A percentile compares a stretch with the other conserved stretches of the same genome.
These are phyloP conservation scores for Geotrichum reessii DNA, from an alignment of 1,139 yeast genomes.

Conservation along the genomic window DNA sequence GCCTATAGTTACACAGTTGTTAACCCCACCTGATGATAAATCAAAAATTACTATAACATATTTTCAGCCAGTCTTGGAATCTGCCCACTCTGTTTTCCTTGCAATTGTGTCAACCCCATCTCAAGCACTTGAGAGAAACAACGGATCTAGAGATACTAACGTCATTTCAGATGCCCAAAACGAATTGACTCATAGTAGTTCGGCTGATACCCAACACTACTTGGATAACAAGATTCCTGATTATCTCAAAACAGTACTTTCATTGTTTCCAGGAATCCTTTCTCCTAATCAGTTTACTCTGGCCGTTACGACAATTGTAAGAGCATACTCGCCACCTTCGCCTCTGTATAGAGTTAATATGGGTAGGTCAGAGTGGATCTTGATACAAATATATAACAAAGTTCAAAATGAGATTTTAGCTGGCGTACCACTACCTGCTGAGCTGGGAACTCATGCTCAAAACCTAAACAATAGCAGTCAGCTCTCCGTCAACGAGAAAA, in stretches of 20 bases:
- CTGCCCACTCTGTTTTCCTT: conserved; percentile 62
- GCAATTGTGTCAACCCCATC: conserved; percentile 25
- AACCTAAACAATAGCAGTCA: conserved; percentile 23
- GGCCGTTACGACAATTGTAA: conserved; percentile 55
- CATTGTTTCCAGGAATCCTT: conserved; percentile 53
- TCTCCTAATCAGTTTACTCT: conserved; percentile 54
- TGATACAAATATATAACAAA: conserved; percentile 39
- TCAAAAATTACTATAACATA: conserved; percentile 15
- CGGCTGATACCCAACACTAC: conserved; percentile 29
- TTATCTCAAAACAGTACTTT: conserved; percentile 38
- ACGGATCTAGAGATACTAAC: conserved; percentile 9
- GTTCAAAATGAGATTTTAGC: conserved; percentile 26
- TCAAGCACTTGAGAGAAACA: conserved; percentile 14
- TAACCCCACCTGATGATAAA: conserved; percentile 32
- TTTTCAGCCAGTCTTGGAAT: conserved; percentile 48
- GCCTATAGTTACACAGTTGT: conserved; percentile 43
- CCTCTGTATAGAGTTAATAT: conserved; percentile 31
- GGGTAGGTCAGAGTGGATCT: conserved; percentile 40
- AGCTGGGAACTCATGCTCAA: conserved; percentile 35
- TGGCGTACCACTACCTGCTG: conserved; percentile 35
- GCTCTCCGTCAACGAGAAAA: conserved; percentile 33
- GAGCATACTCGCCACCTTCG: conserved; percentile 46
- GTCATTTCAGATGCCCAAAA: conserved; percentile 19
- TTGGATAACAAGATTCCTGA: conserved; percentile 31
- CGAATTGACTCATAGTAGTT: conserved; percentile 6